Evolutionary conservation across 495 filamentous ascomycete species (phyloP).

Genomic region (Tuber brumale): DNA sequence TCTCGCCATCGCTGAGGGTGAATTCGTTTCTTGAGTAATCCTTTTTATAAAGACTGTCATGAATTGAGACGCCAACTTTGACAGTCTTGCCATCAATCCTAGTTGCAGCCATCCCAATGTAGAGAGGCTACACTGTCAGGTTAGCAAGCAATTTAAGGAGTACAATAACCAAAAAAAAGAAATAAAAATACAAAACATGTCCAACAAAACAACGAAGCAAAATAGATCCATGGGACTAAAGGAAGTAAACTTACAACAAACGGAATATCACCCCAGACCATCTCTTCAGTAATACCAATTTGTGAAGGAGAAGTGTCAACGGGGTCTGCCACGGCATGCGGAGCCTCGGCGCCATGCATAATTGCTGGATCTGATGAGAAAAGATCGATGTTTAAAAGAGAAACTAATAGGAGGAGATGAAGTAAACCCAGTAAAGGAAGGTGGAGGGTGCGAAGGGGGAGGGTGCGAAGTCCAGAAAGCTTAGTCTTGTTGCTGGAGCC

Average conservation of each 20-base stretch:
- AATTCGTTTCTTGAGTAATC: conserved; percentile 63
- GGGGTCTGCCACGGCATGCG: too few species aligned
- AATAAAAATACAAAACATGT: too few species aligned
- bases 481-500: not conserved
- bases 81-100: conserved; percentile 49
- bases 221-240: not conserved
- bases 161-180: not conserved
- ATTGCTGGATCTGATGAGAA: not conserved
- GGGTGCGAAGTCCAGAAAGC: not conserved
- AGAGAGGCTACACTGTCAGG: conserved; percentile 50
- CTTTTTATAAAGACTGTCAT: conserved; percentile 69
- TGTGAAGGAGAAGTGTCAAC: not conserved
- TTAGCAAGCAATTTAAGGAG: not conserved
- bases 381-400: not conserved
- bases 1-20: conserved; percentile 41
- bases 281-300: conserved; percentile 10
- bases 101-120: conserved; percentile 55
- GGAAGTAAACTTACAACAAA: conserved; percentile 18
- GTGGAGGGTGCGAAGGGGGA: not conserved
- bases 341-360: not conserved
- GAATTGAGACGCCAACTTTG: conserved; percentile 61
- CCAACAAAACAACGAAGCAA: not conserved
- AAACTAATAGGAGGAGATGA: not conserved
- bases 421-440: not conserved
- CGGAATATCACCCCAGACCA: conserved; percentile 33